These are phyloP conservation scores for Somion occarium DNA, from an alignment of 1,284 basidiomycete species.

Conservation along the genomic window DNA sequence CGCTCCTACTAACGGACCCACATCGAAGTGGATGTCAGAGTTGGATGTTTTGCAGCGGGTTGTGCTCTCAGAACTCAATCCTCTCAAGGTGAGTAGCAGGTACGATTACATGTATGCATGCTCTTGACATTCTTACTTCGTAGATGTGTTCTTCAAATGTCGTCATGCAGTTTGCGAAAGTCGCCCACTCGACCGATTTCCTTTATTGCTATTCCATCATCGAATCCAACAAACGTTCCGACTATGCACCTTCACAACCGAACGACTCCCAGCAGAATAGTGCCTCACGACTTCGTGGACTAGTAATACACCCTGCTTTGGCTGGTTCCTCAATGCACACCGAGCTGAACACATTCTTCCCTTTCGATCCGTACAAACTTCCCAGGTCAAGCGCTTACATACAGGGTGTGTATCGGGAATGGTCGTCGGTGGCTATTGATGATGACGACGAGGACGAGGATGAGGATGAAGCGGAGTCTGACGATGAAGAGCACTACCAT, in stretches of 20 bases:
- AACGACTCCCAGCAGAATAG: constrained; percentile 6
- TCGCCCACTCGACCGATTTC: constrained; percentile 89
- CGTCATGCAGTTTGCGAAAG: constrained; percentile 90
- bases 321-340: constrained; percentile 45
- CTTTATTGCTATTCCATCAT: constrained; percentile 95
- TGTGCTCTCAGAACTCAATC: constrained; percentile 84
- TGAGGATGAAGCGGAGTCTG: constrained; percentile 43
- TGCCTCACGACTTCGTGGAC: constrained; percentile 1
- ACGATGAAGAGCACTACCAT: constrained; percentile 31
- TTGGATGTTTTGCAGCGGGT: constrained; percentile 79
- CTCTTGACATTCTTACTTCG: constrained; percentile 2
- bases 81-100: constrained; percentile 68
- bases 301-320: constrained; percentile 26
- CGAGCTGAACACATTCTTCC: constrained; percentile 94
- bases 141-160: constrained; percentile 89
- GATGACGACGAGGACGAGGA: constrained; percentile 66
- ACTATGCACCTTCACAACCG: constrained; percentile 28
- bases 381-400: constrained; percentile 70
- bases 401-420: constrained; percentile 70
- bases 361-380: constrained; percentile 96
- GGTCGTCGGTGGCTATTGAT: constrained; percentile 71
- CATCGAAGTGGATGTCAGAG: constrained; percentile 81
- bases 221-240: constrained; percentile 72
- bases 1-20: constrained; percentile 22
- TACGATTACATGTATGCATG: constrained; percentile 11